Evolutionary conservation across 805 yeast genomes (phyloP), one percentile per base, ranked within the genome.

Genomic region (Pichia deserticola): DNA sequence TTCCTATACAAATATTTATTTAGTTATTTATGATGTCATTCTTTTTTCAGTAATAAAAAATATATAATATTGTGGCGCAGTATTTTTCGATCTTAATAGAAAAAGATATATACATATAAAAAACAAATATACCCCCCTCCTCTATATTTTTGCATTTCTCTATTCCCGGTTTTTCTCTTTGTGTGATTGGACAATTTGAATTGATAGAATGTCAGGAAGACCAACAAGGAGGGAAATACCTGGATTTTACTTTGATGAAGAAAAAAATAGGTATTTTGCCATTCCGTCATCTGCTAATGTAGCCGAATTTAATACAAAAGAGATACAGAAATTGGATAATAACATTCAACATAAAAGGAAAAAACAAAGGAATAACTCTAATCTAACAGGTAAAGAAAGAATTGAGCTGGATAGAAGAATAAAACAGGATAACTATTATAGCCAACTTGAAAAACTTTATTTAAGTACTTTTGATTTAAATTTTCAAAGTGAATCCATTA

Each of bases 231-330:
- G 43, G 15, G 45, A 49, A 28, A 41, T 53, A 12, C 51, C 54
- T 0, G 56, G 56, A 3, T 46, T 49, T 25, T 46, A 44, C 36
- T 53, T n/a, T 28, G 53, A 53, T 35, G 47, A 47, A 25, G 43
- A 33, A 7, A 48, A n/a, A 13, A 34, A 40, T n/a, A 37, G 51
- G 13, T 53, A 53, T 40, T 53, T 43, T 48, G 52, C 54, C 2
- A 41, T 48, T 11, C 56, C 56, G 1, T n/a, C 25, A 3, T 38
- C 45, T 27, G 36, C 41, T 6, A 5, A 11, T 5, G 36, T 20
- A 5, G 34, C 46, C n/a, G 45, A 37, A 7, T 42, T 29, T 29
- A 34, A 42, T 15, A n/a, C 49, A 4, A 25, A 15, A n/a, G 42
- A 12, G 11, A 35, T 49, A 7, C 40, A n/a, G 1, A 36, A 28